Evolutionary conservation across 2,329 filamentous ascomycete genomes (phyloP), one percentile per base, ranked within the genome.

Genomic region (Samsoniella hepiali): DNA sequence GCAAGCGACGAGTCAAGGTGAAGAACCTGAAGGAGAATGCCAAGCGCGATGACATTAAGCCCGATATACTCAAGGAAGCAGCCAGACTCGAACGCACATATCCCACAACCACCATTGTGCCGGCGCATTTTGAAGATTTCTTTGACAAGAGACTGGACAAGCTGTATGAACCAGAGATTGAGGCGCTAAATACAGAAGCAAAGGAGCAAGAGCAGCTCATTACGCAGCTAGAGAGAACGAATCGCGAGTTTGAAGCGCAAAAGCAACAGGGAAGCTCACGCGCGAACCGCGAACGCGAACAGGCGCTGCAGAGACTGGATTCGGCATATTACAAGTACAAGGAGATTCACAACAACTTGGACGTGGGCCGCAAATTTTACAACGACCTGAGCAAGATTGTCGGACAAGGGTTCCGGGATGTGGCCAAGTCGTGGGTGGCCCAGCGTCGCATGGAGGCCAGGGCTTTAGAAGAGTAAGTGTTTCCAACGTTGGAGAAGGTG

Each of bases 241-340:
- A 96, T 73, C 84, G 85, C 15, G 88, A 89, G 22, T 97, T 98
- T 69, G 85, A 90, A 66, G 81, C 84, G 27, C 91, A 86, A 69
- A 84, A 91, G 67, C 85, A 88, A 60, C 83, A 82, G 45, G 87
- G 88, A 3, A 90, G 81, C n/a, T 81, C 81, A 40, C 79, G 80
- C 17, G 83, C 42, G 83, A 53, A 92, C 67, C 75, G 77, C 65
- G 93, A 96, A 72, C 87, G 95, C 15, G 94, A 98, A 73, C 85
- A 90, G 68, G 93, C 92, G 0, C 78, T 99, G 56, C 95, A 99
- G 75, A 87, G 85, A 66, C 81, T 99, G 10, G 94, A 98, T 74
- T 93, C 91, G 67, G 94, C 92, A 0, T 98, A 96, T 73, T 88
- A 93, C 75, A 96, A 94, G 77, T 98, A 98, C 80, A 97, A 97